Percentiles rank a stretch among this genome's conserved stretches.
phyloP scores from a whole-genome alignment of 2,329 filamentous ascomycete species.

The Mollisia scopiformis region DNA sequence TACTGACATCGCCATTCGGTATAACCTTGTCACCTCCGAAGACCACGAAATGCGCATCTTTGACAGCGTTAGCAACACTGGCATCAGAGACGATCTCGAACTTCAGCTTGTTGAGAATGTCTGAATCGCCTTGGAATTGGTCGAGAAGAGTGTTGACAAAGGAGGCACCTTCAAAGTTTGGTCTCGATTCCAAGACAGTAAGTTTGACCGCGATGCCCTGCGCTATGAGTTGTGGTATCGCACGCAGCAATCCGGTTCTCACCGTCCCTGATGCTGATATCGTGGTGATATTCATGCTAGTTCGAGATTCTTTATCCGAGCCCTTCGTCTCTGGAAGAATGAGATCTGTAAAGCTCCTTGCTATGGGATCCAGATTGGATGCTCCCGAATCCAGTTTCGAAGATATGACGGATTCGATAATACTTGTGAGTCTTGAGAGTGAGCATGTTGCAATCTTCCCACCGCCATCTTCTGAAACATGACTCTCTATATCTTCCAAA shows the following conservation, averaged over 20 bases:
- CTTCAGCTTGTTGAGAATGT: conserved; percentile 24
- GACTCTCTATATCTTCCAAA: not conserved
- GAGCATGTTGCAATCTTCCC: not conserved
- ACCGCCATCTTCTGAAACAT: conserved; percentile 22
- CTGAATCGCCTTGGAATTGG: conserved; percentile 29
- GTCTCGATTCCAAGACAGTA: conserved; percentile 67
- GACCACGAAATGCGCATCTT: conserved; percentile 58
- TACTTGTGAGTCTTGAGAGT: conserved; percentile 3
- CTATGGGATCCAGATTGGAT: conserved; percentile 10
- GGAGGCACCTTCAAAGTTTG: conserved; percentile 65
- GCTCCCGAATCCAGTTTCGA: conserved; percentile 19
- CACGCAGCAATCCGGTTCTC: conserved; percentile 43
- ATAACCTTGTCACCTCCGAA: conserved; percentile 68
- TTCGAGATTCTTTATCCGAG: not conserved
- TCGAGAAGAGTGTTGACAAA: conserved; percentile 48
- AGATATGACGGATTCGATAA: conserved; percentile 28
- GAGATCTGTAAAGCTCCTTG: conserved; percentile 9
- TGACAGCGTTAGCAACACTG: conserved; percentile 56
- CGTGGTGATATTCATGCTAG: conserved; percentile 53
- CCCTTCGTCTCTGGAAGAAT: not conserved
- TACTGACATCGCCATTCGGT: conserved; percentile 59
- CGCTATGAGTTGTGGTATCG: conserved; percentile 41
- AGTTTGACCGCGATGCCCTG: conserved; percentile 51
- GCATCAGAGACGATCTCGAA: conserved; percentile 57
- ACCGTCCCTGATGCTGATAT: conserved; percentile 68